Evolutionary conservation across 2,329 filamentous ascomycete genomes (phyloP), one percentile per base, ranked within the genome.

Genomic region (Penicillium corylophilum): DNA sequence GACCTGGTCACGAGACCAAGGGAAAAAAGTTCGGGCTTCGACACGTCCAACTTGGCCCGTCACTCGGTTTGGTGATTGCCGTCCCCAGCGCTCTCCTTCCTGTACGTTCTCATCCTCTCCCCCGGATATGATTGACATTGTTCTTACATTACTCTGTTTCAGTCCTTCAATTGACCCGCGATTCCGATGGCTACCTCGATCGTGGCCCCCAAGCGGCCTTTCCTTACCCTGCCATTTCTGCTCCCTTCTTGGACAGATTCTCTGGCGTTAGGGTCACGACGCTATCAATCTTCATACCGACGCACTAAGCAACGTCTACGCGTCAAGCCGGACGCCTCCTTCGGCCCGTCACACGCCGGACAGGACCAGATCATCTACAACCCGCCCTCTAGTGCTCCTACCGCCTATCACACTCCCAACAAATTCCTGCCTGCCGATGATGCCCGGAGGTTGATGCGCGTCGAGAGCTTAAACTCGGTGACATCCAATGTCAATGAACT

Each of bases 361-460:
- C 71, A 73, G 54, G 78, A 82, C 51, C 78, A 82, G 63, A 83
- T 85, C 65, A 77, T 87, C 66, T 83, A 83, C 77, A 87, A 87
- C 60, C 85, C 85, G 31, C 85, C 85, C 1, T 82, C 83, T 6
- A 81, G 82, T 24, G 79, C 81, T 6, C 84, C 85, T 7, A 83
- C 78, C 54, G 79, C 83, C 22, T 84, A 83, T 63, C 81, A 85
- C 65, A 88, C 85, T 1, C 85, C 85, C 1, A 71, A 77, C 24
- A 84, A 85, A 58, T 88, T 88, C 66, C 76, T 88, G 7, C 85
- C 85, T 5, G 66, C 74, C 48, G 73, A 77, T 56, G 85, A 88
- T 70, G 74, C 76, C 20, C 77, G 84, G 50, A 72, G 77, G 55
- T 63, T 67, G 38, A 67, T 83, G 26, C 77, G 77, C 60, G 56